Conservation (phyloP, 148 eudicot genomes). For the Pharnaceum exiguum region DNA sequence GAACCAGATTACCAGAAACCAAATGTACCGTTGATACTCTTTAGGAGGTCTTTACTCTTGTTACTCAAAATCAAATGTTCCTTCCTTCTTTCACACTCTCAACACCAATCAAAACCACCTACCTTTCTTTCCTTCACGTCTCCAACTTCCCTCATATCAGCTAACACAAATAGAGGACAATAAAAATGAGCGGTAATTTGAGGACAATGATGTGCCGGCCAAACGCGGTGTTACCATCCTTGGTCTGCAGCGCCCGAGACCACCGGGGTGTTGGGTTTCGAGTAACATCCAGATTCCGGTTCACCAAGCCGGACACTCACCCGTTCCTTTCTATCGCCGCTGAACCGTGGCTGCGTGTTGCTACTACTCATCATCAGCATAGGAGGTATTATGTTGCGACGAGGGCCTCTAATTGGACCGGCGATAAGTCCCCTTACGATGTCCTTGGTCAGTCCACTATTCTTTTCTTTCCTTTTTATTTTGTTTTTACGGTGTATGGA, state of each 20-base stretch:
- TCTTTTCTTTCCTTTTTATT: neutral
- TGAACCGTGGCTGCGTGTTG: constrained; percentile 16
- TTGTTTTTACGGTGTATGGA: neutral
- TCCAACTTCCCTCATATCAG: constrained; percentile 1
- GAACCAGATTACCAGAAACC: too few species aligned
- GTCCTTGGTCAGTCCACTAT: constrained; percentile 57
- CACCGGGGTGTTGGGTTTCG: constrained; percentile 18
- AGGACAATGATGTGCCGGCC: constrained; percentile 58
- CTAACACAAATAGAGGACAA: neutral
- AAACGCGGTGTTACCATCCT: constrained; percentile 49
- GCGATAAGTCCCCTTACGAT: constrained; percentile 72
- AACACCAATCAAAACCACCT: neutral
- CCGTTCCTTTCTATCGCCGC: constrained; percentile 25
- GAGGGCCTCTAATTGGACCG: constrained; percentile 72
- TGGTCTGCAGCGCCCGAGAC: constrained; percentile 33
- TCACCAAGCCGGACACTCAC: constrained; percentile 23
- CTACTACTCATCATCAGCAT: too few species aligned
- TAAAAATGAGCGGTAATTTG: constrained; percentile 59
- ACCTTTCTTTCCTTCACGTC: constrained; percentile 18
- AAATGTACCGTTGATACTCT: too few species aligned
- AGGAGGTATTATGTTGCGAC: constrained; percentile 50
- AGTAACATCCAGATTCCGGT: constrained; percentile 30
- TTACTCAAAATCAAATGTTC: constrained; percentile 10
- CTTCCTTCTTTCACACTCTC: neutral
- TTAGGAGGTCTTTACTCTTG: too few species aligned